phyloP scores from a whole-genome alignment of 257 asterid species.

The Ehretia macrophylla region DNA sequence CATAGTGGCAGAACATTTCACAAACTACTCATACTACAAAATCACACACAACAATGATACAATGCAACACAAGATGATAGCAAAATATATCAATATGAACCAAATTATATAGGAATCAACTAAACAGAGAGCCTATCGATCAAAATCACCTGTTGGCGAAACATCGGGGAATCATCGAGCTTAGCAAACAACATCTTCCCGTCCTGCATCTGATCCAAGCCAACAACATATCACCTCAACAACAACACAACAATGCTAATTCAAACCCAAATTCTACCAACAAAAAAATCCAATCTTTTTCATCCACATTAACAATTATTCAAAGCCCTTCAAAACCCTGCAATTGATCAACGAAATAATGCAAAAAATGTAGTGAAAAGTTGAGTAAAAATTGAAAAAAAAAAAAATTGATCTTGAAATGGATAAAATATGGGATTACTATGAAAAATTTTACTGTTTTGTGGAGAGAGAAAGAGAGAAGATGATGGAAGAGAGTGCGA shows the following conservation, averaged over 20 bases:
- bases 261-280: not conserved
- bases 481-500: conserved; percentile 24
- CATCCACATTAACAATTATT: not conserved
- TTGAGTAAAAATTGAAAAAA: too few species aligned
- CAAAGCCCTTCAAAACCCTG: not conserved
- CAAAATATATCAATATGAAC: not conserved
- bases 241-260: conserved; percentile 2
- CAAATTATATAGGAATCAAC: not conserved
- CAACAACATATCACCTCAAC: conserved; percentile 15
- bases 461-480: not conserved
- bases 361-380: not conserved
- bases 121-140: not conserved
- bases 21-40: too few species aligned
- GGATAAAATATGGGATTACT: not conserved
- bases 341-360: not conserved
- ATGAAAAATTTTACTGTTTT: not conserved
- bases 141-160: conserved; percentile 80
- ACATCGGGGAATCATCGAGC: conserved; percentile 97
- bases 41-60: not conserved
- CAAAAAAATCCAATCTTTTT: conserved; percentile 9
- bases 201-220: conserved; percentile 48
- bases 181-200: conserved; percentile 60
- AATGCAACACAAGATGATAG: not conserved
- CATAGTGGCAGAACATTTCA: too few species aligned
- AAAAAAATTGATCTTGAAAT: not conserved